phyloP scores from a whole-genome alignment of 345 rosid species.

The Salix dunnii region DNA sequence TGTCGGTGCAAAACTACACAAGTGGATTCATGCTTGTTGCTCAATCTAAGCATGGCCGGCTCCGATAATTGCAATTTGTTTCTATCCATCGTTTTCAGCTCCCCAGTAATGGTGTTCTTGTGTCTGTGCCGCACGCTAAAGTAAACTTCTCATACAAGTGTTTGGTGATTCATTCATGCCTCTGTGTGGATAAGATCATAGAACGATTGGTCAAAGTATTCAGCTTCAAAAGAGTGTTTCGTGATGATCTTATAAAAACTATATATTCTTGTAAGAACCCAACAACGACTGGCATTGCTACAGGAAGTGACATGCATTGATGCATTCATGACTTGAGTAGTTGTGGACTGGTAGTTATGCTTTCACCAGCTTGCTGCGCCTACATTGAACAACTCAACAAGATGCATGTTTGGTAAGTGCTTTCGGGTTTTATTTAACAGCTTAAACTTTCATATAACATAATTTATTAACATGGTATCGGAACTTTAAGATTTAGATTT shows the following conservation, averaged over 20 bases:
- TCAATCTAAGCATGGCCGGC: background rate
- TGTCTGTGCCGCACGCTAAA: background rate
- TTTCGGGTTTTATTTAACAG: too few species aligned
- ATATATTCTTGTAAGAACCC: slow-evolving; percentile 2
- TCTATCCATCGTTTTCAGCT: background rate
- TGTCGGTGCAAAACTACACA: background rate
- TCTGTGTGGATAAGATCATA: background rate
- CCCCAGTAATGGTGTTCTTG: background rate
- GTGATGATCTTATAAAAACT: background rate
- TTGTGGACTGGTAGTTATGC: slow-evolving; percentile 33
- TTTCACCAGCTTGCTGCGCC: too few species aligned
- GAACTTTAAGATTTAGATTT: too few species aligned
- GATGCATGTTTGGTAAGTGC: background rate
- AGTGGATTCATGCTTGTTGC: background rate
- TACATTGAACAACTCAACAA: background rate
- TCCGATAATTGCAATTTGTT: background rate
- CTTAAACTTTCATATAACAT: too few species aligned
- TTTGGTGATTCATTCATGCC: background rate
- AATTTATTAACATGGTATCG: fast-evolving
- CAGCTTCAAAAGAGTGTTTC: background rate
- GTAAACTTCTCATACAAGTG: background rate
- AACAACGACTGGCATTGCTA: background rate
- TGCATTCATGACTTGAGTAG: background rate
- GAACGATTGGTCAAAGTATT: background rate
- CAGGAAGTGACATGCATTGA: background rate